phyloP scores from a whole-genome alignment of 2,329 filamentous ascomycete genomes.

The Paramyrothecium sp. region DNA sequence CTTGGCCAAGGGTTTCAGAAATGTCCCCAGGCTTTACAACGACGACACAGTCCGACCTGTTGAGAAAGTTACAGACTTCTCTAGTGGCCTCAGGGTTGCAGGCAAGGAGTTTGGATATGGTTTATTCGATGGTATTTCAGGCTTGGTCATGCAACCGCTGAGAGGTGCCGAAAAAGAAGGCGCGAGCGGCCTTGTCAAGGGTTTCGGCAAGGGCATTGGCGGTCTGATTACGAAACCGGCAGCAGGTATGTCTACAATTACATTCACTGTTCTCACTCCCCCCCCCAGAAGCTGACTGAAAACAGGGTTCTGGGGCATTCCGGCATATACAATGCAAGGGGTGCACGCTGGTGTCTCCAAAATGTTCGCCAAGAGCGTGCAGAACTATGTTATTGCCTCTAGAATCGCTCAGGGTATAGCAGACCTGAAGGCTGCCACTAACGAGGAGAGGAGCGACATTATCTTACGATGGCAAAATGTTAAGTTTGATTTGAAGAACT shows the following conservation, averaged over 20 bases:
- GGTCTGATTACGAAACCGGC: constrained; percentile 81
- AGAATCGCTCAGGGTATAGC: constrained; percentile 73
- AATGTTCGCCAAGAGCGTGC: constrained; percentile 65
- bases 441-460: constrained; percentile 62
- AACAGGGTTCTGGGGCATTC: constrained; percentile 64
- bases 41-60: constrained; percentile 77
- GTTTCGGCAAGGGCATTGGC: constrained; percentile 79
- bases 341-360: constrained; percentile 76
- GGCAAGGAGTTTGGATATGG: constrained; percentile 76
- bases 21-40: constrained; percentile 81
- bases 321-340: constrained; percentile 81
- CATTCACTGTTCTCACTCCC: not conserved
- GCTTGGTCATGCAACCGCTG: constrained; percentile 75
- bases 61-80: constrained; percentile 75
- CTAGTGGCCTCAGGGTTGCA: constrained; percentile 74
- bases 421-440: constrained; percentile 54
- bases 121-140: constrained; percentile 78
- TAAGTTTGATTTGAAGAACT: constrained; percentile 58
- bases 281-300: constrained; percentile 2
- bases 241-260: constrained; percentile 53
- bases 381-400: constrained; percentile 78
- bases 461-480: constrained; percentile 63
- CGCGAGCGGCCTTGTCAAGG: constrained; percentile 66
- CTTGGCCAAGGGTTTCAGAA: constrained; percentile 83
- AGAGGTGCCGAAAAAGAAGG: constrained; percentile 53